These are phyloP conservation scores for Cucurbita ficifolia DNA, from an alignment of 306 rosid genomes.

Conservation along the genomic window DNA sequence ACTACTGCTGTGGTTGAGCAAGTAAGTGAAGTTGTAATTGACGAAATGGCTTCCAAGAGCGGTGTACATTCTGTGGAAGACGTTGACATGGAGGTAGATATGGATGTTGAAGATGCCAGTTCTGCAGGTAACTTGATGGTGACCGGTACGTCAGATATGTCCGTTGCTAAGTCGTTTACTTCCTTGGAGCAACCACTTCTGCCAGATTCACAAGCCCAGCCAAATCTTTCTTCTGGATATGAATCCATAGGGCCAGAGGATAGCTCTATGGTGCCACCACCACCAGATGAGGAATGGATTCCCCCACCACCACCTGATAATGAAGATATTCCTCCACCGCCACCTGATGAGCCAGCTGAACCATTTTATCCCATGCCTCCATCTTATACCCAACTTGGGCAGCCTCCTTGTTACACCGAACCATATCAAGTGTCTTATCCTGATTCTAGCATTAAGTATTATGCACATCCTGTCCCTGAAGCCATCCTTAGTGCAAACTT, in stretches of 20 bases:
- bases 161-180: slow-evolving; percentile 16
- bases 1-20: slow-evolving; percentile 19
- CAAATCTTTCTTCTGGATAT: slow-evolving; percentile 13
- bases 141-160: slow-evolving; percentile 4
- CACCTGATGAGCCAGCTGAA: slow-evolving; percentile 65
- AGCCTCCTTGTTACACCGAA: slow-evolving; percentile 39
- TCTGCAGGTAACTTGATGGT: slow-evolving; percentile 24
- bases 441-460: slow-evolving; percentile 40
- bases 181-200: slow-evolving; percentile 25
- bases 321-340: slow-evolving; percentile 80
- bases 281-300: slow-evolving; percentile 92
- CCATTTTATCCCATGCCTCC: slow-evolving; percentile 31
- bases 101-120: slow-evolving; percentile 78
- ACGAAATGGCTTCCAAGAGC: slow-evolving; percentile 26
- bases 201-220: slow-evolving; percentile 14
- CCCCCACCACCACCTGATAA: slow-evolving; percentile 97
- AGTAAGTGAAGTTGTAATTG: slow-evolving; percentile 21
- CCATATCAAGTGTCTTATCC: slow-evolving; percentile 44
- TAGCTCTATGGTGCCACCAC: slow-evolving; percentile 50
- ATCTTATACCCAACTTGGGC: slow-evolving; percentile 47
- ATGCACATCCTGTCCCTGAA: slow-evolving; percentile 42
- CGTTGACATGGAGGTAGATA: slow-evolving; percentile 96
- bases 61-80: slow-evolving; percentile 42
- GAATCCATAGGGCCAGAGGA: slow-evolving; percentile 23
- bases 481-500: slow-evolving; percentile 26